Evolutionary conservation across 805 yeast genomes (phyloP), one percentile per base, ranked within the genome.

Genomic region (Wickerhamomyces ciferrii): DNA sequence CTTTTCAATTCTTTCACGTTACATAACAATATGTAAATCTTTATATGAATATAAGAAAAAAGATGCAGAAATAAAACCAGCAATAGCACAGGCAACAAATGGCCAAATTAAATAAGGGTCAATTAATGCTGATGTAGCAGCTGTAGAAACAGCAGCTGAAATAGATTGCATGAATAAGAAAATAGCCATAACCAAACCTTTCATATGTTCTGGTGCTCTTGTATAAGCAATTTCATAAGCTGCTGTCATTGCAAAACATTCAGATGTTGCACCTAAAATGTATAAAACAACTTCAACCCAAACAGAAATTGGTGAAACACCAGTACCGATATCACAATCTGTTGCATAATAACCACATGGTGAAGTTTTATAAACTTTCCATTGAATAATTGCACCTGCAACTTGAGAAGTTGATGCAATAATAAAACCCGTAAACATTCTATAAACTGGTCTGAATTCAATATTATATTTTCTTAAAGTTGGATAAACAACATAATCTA

Each of bases 131-230:
- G 88, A 76, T 9, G 87, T 78, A 42, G 84, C 68, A 10, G 87
- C 86, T 62, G 81, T 80, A 56, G 89, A 88, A 42, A 84, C 59
- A 21, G 88, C 87, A 19, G 90, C 73, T 48, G 90, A 90, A 45
- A 82, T 58, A 14, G 94, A 92, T 54, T 72, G 81, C 34, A 86
- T 83, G 42, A 84, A 65, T 56, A 85, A 70, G 70, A 81, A 85
- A 42, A 68, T 51, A 9, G 81, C 70, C 71, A 68, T 66, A 45
- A 63, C 60, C 37, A 67, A 66, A 4, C 68, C 58, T 44, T 63
- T 68, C 67, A 65, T 64, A 25, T 75, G 67, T 13, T 72, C 72
- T 24, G 91, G 91, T 8, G 91, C 90, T 68, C 84, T 83, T 27
- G 88, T n/a, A n/a, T n/a, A n/a, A n/a, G n/a, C n/a, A n/a, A n/a